Conservation (phyloP, 2,329 filamentous ascomycete genomes). For the Fusarium coffeatum region DNA sequence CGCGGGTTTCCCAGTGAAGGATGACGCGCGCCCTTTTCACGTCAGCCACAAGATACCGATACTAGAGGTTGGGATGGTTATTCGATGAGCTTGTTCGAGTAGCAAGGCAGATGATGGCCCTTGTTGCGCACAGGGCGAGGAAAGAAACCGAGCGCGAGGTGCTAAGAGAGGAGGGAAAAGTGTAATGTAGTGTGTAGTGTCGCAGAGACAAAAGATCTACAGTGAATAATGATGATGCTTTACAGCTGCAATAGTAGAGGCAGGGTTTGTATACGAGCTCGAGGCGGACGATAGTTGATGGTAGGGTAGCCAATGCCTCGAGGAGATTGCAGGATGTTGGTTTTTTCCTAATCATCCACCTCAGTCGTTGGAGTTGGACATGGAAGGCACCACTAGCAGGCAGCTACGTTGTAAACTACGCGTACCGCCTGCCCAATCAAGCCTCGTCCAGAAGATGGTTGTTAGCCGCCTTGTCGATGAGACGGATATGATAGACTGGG, state of each 20-base stretch:
- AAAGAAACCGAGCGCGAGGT: slow-evolving; percentile 26
- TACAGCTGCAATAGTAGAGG: neutral
- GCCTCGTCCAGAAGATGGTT: slow-evolving; percentile 6
- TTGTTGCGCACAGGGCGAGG: slow-evolving; percentile 10
- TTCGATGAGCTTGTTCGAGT: neutral
- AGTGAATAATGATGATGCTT: neutral
- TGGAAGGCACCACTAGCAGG: slow-evolving; percentile 16
- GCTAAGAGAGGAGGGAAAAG: slow-evolving; percentile 30
- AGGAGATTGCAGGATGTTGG: slow-evolving; percentile 43
- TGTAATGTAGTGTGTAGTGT: neutral
- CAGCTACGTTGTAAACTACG: slow-evolving; percentile 10
- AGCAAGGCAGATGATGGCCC: neutral
- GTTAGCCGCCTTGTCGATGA: slow-evolving; percentile 2
- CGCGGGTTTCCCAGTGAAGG: slow-evolving; percentile 12
- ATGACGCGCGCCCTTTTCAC: slow-evolving; percentile 23
- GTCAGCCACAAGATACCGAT: slow-evolving; percentile 10
- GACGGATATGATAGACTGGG: neutral
- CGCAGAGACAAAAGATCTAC: neutral
- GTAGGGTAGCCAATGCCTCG: slow-evolving; percentile 12
- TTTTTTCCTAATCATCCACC: slow-evolving; percentile 19
- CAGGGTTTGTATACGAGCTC: slow-evolving; percentile 25
- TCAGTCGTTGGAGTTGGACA: slow-evolving; percentile 9
- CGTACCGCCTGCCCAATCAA: slow-evolving; percentile 16
- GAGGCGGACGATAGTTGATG: slow-evolving; percentile 17
- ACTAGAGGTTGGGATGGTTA: slow-evolving; percentile 9